These are phyloP conservation scores for Colletotrichum magnum DNA, from an alignment of 2,329 filamentous ascomycete species.

Conservation along the genomic window DNA sequence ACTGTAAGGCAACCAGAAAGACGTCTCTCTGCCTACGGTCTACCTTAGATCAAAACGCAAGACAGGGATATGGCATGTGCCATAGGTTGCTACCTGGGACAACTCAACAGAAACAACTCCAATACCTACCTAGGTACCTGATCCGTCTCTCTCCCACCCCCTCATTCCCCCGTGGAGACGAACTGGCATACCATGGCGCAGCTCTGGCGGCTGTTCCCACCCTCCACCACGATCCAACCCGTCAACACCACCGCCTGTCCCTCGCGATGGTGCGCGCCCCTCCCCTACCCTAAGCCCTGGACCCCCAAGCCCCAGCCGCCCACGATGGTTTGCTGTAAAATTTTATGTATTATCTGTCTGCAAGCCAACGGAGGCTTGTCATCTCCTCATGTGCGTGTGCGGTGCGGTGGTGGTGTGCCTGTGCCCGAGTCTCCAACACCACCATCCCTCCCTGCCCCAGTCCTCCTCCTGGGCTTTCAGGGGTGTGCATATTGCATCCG, in stretches of 20 bases:
- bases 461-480: conserved; percentile 11
- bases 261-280: conserved; percentile 15
- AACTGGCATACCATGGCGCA: conserved; percentile 25
- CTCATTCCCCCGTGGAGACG: conserved; percentile 9
- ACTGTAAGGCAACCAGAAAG: conserved; percentile 21
- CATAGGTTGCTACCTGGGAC: neutral
- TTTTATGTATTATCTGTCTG: conserved; percentile 23
- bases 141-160: neutral
- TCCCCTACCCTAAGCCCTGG: neutral
- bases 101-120: conserved; percentile 18
- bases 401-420: neutral
- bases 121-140: neutral
- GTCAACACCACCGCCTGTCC: conserved; percentile 15
- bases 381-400: conserved; percentile 7
- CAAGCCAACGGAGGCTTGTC: conserved; percentile 24
- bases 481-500: conserved; percentile 28
- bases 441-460: conserved; percentile 21
- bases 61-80: neutral
- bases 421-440: conserved; percentile 21
- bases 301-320: conserved; percentile 14
- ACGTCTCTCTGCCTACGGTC: conserved; percentile 13
- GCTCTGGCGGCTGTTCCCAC: conserved; percentile 28
- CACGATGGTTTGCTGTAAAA: conserved; percentile 17
- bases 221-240: conserved; percentile 2
- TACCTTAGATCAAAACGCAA: conserved; percentile 19